Base-by-base conservation (phyloP, 2,329 filamentous ascomycete species). In the Penicillium sp. region DNA sequence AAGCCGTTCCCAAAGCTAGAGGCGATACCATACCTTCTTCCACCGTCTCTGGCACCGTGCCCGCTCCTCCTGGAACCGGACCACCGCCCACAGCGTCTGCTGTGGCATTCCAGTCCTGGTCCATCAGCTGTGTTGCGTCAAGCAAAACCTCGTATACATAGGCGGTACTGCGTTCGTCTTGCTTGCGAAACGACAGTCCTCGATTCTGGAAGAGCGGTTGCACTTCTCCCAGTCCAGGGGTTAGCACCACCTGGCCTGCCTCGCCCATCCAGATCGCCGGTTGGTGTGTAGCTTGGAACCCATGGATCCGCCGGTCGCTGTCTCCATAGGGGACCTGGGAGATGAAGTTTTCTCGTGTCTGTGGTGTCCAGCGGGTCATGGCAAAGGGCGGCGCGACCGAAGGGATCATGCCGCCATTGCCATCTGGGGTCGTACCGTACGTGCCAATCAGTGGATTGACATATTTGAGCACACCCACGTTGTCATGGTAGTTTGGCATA, bases 261-360 rank as follows among this genome's bases (percentile, higher is more conserved):
- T 83, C 80, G 3, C 80, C 81, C 79, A 83, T 82, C 80, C 81
- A 82, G n/a, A 83, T 83, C 0, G 81, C 81, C 0, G 81, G 81
- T 61, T 82, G 80, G 57, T 82, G 80, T 0, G 80, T 82, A 8
- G 79, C 80, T 63, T 82, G 80, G 56, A 82, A 82, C 0, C 81
- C 80, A 59, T 82, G 81, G 8, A 82, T 75, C 25, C 75, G 75
- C 0, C 64, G 58, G 57, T 83, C 80, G 14, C 73, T 62, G 54
- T 81, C 77, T 25, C 78, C 73, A 65, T 82, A 82, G 0, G 80
- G 79, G 14, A 79, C 79, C 60, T 82, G 80, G 0, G 77, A 80
- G 54, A 82, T 83, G 68, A 77, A 82, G 62, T 83, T 83, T 69
- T 78, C 77, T 31, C 77, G 72, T 5, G 80, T 82, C 67, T 82